Conservation (phyloP, 2,329 filamentous ascomycete genomes). For the Fusarium buxicola region DNA sequence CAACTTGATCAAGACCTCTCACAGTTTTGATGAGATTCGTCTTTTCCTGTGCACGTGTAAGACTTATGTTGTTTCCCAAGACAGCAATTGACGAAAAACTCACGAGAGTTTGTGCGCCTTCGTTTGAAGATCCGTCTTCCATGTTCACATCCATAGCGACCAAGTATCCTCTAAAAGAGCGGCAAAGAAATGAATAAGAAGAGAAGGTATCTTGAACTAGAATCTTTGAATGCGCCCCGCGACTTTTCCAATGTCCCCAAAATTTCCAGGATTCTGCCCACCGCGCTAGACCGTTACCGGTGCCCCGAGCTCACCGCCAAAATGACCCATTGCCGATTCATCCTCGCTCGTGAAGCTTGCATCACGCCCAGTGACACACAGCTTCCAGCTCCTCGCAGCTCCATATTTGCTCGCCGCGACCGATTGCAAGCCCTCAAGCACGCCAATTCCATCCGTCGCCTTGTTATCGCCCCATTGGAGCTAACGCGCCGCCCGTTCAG, state of each 20-base stretch:
- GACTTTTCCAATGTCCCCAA: constrained; percentile 49
- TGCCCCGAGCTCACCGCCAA: constrained; percentile 56
- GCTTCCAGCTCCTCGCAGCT: constrained; percentile 49
- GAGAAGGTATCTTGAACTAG: constrained; percentile 28
- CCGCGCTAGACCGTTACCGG: constrained; percentile 40
- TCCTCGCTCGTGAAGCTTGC: constrained; percentile 52
- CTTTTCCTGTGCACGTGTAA: constrained; percentile 47
- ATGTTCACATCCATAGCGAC: constrained; percentile 40
- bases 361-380: constrained; percentile 47
- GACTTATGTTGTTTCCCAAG: constrained; percentile 17
- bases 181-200: constrained; percentile 23
- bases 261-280: constrained; percentile 63
- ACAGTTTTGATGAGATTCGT: constrained; percentile 63
- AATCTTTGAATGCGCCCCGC: constrained; percentile 39
- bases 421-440: constrained; percentile 40
- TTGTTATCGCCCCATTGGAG: constrained; percentile 18
- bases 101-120: constrained; percentile 20
- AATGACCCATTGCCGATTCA: constrained; percentile 51
- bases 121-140: constrained; percentile 21
- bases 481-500: constrained; percentile 35
- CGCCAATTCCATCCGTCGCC: constrained; percentile 35
- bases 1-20: constrained; percentile 66
- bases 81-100: constrained; percentile 15
- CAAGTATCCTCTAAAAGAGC: constrained; percentile 10
- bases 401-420: constrained; percentile 39